Evolutionary conservation across 2,329 filamentous ascomycete genomes (phyloP).

Genomic region (Exophiala dermatitidis): DNA sequence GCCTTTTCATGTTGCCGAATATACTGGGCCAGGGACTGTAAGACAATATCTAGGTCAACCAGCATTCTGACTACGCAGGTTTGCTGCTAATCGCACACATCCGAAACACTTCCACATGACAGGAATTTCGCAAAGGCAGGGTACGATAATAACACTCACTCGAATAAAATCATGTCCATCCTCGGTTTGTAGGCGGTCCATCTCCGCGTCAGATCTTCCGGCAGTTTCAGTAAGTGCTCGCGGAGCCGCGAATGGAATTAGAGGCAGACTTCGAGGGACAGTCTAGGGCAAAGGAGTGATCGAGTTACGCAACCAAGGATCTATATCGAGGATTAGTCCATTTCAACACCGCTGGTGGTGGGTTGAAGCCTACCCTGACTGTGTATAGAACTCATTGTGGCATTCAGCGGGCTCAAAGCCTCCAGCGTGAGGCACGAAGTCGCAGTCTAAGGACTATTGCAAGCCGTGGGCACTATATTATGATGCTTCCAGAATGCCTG

Average conservation of each 20-base stretch:
- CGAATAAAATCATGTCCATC: slow-evolving; percentile 46
- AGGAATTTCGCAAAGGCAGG: not conserved
- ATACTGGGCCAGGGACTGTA: slow-evolving; percentile 85
- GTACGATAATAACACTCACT: slow-evolving; percentile 29
- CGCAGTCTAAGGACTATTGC: slow-evolving; percentile 5
- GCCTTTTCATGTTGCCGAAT: slow-evolving; percentile 97
- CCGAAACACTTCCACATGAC: not conserved
- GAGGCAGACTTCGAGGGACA: not conserved
- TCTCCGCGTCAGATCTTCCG: slow-evolving; percentile 26
- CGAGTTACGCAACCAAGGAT: slow-evolving; percentile 32
- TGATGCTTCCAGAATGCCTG: slow-evolving; percentile 3
- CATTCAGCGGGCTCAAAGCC: slow-evolving; percentile 12
- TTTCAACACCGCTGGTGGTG: slow-evolving; percentile 30
- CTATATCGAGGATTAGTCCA: slow-evolving; percentile 27
- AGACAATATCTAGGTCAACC: slow-evolving; percentile 2
- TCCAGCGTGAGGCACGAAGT: slow-evolving; percentile 14
- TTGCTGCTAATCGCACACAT: not conserved
- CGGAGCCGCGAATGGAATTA: slow-evolving; percentile 23
- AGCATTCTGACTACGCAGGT: not conserved
- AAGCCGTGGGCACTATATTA: not conserved
- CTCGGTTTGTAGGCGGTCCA: slow-evolving; percentile 46
- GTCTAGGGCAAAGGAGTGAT: slow-evolving; percentile 32
- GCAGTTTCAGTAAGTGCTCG: slow-evolving; percentile 12
- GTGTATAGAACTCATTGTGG: slow-evolving; percentile 19
- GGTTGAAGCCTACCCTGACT: slow-evolving; percentile 19